Evolutionary conservation across 1,284 basidiomycete species (phyloP).

Genomic region (Inonotus hispidus): DNA sequence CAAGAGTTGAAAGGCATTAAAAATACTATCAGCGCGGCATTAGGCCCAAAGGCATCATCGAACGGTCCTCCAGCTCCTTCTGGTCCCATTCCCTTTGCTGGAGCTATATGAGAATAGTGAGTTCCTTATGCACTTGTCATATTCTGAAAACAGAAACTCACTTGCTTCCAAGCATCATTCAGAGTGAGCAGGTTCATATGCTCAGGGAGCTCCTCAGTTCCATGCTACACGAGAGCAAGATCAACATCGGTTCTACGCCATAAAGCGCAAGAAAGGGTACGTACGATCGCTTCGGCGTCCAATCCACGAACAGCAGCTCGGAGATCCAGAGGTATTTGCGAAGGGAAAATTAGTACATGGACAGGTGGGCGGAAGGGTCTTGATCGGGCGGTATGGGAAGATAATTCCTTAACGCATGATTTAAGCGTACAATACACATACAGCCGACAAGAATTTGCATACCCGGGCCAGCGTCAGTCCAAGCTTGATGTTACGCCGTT

Average conservation of each 20-base stretch:
- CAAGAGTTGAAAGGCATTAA: background rate
- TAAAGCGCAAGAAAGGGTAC: background rate
- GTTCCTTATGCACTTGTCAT: background rate
- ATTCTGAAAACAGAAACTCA: conserved; percentile 29
- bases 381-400: conserved; percentile 38
- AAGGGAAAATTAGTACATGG: conserved; percentile 66
- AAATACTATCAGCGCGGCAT: background rate
- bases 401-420: conserved; percentile 42
- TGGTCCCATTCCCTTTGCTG: conserved; percentile 12
- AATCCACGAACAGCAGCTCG: conserved; percentile 59
- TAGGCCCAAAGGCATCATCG: conserved; percentile 17
- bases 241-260: conserved; percentile 11
- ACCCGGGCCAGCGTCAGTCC: conserved; percentile 56
- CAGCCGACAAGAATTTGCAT: conserved; percentile 20
- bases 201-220: conserved; percentile 49
- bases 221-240: conserved; percentile 42
- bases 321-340: conserved; percentile 65
- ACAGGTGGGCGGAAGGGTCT: conserved; percentile 66
- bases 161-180: conserved; percentile 52
- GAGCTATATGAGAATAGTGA: background rate
- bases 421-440: background rate
- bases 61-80: conserved; percentile 15
- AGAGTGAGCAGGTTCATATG: conserved; percentile 74
- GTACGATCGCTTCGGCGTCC: conserved; percentile 40
- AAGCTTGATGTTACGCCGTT: conserved; percentile 52